Conservation (phyloP, 2,329 filamentous ascomycete genomes). For the Amphichorda felina region DNA sequence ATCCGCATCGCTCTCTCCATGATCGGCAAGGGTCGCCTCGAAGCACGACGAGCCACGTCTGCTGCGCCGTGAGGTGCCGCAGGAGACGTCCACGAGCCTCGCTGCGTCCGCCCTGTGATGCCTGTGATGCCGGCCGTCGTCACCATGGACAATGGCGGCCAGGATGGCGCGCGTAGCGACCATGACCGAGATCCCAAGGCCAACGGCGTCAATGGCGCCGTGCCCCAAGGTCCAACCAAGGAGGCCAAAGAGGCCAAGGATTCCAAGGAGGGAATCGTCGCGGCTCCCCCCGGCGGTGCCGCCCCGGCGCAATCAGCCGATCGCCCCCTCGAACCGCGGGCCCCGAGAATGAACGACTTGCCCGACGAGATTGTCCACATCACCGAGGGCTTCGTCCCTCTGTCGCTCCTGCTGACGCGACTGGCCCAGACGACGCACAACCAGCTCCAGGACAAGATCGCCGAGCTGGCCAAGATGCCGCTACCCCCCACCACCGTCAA, state of each 20-base stretch:
- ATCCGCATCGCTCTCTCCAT: conserved; percentile 2
- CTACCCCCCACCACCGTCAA: conserved; percentile 38
- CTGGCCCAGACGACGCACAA: conserved; percentile 77
- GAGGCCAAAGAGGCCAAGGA: no score
- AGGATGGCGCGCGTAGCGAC: conserved; percentile 40
- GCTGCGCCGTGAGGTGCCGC: conserved; percentile 3
- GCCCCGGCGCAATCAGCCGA: conserved; percentile 13
- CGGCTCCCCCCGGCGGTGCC: conserved; percentile 5
- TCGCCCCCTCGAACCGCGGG: conserved; percentile 9
- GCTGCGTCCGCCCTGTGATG: conserved; percentile 8
- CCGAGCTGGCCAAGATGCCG: conserved; percentile 58
- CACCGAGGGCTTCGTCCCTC: conserved; percentile 61
- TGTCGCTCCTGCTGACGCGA: conserved; percentile 64
- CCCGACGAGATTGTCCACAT: conserved; percentile 59
- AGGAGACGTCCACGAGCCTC: background rate
- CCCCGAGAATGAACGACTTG: conserved; percentile 40
- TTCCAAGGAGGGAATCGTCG: no score
- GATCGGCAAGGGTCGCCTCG: background rate
- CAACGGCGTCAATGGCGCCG: conserved; percentile 31
- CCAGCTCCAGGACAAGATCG: conserved; percentile 58
- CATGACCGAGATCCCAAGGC: conserved; percentile 36
- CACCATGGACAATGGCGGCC: conserved; percentile 43
- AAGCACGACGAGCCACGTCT: conserved; percentile 4
- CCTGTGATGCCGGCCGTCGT: conserved; percentile 31
- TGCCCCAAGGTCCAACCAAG: conserved; percentile 10